Conservation (phyloP, 106 monocot species). For the Gastrodia elata region DNA sequence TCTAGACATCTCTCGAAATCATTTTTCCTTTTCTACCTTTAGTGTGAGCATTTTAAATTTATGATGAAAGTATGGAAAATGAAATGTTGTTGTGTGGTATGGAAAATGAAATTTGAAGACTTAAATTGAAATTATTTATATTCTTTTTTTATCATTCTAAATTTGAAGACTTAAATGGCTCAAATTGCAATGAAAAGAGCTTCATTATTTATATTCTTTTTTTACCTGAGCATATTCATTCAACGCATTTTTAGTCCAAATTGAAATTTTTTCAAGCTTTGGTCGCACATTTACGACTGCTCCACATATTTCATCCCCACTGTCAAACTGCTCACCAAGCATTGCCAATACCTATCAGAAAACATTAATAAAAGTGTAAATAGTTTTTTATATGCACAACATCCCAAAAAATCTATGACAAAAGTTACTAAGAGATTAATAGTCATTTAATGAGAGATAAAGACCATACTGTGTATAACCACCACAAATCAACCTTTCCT, state of each 20-base stretch:
- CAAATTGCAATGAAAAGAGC: too few relatives aligned
- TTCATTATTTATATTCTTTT: too few relatives aligned
- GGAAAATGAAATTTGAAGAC: too few relatives aligned
- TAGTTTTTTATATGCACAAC: not conserved
- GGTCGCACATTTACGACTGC: conserved; percentile 49
- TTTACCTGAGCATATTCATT: conserved; percentile 52
- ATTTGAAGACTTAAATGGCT: too few relatives aligned
- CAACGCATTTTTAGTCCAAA: conserved; percentile 60
- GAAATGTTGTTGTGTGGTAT: too few relatives aligned
- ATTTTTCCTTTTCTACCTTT: too few relatives aligned
- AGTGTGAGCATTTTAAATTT: too few relatives aligned
- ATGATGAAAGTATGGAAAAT: too few relatives aligned
- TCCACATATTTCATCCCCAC: conserved; percentile 60
- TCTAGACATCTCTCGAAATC: too few relatives aligned
- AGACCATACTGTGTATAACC: conserved; percentile 51
- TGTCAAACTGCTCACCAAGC: conserved; percentile 67
- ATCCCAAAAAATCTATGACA: not conserved
- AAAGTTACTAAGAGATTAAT: not conserved
- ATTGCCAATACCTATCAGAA: conserved; percentile 38
- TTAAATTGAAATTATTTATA: too few relatives aligned
- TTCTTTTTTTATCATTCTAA: too few relatives aligned
- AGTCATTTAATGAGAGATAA: not conserved
- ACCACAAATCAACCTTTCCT: conserved; percentile 42
- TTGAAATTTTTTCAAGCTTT: conserved; percentile 48
- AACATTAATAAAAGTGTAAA: not conserved